Base-by-base conservation (phyloP, 148 eudicot genomes). In the Persicaria maculosa region DNA sequence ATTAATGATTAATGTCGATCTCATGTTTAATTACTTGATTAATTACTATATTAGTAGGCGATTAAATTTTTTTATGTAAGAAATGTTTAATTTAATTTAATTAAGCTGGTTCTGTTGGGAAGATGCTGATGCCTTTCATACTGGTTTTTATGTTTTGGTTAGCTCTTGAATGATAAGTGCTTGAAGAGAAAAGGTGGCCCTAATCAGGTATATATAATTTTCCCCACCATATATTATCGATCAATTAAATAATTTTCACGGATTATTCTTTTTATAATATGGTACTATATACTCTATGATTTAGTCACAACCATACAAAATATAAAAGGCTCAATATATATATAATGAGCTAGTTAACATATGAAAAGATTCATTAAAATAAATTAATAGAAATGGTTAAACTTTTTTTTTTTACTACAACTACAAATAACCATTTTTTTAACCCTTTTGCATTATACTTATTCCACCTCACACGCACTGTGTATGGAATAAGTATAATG, bases 101-200 rank as follows among this genome's bases (percentile, higher is more conserved):
- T 82, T 75, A 75, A 40, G 15, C 67, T 59, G 67, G 67, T 59
- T 59, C 22, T 20, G 36, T 59, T 7, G 59, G 59, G 19, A 55
- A 57, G 80, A 74, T 57, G 77, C 58, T 79, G 77, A 76, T 68
- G 54, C 43, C 73, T 22, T 72, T 20, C 55, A 69, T 54, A 47
- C 61, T 15, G 4, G 74, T 68, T 17, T 53, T 74, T 71, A 44
- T 68, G 20, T 14, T 76, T 25, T 45, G 54, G 79, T 20, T 78
- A 91, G 97, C 89, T 89, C 50, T 79, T 87, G 83, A 85, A 91
- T 80, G 93, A 88, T 71, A 88, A 83, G 71, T 80, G 85, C 89
- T 75, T 85, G 80, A 91, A 91, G 89, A 89, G 84, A 82, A 91
- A 91, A 80, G 14, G 67, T 20, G 67, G 43, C 67, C 67, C 67